Base-by-base conservation (phyloP, 352 stramenopile species). In the Phytophthora sojae region DNA sequence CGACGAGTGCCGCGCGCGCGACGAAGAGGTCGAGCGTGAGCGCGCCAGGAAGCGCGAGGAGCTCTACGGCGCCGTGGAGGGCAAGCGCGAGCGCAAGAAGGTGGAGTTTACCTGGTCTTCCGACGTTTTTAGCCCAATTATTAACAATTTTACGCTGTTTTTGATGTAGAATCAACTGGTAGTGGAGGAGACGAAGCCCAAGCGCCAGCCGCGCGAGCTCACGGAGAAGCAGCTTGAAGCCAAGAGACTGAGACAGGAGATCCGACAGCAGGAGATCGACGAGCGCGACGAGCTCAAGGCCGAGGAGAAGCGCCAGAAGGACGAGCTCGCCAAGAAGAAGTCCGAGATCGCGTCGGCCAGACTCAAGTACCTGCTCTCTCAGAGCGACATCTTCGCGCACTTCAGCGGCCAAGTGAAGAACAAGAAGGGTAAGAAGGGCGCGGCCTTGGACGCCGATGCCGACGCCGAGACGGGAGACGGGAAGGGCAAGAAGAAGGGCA, bases 301-400 rank as follows among this genome's bases (percentile, higher is more conserved):
- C 3, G 86, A 95, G 52, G 85, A 94, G 60, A 77, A 79, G 52
- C 83, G 85, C 1, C 88, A 96, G 69, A 96, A 95, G 56, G 88
- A 94, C 9, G 86, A 87, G 9, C 76, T 96, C 0, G 83, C 85
- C 2, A 66, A 90, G 61, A 95, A 94, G 23, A 89, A 91, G 54
- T 92, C 88, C 11, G 83, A 93, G 2, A 92, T 92, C 19, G 89
- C 89, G 26, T 92, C 89, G 11, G 89, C 88, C 45, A 76, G 89
- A 61, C 83, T 99, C 50, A 82, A 98, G 65, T 99, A 98, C 77
- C 69, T 99, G 50, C 87, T 99, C 29, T 93, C 88, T 0, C 97
- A 99, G 76, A 98, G 92, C 37, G 97, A 99, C 64, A 97, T 99
- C 12, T 99, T 99, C 80, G 94, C 95, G 39, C 97, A 99, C 69